Evolutionary conservation across 768 basidiomycete genomes (phyloP), one percentile per base, ranked within the genome.

Genomic region (Gyrodon lividus): DNA sequence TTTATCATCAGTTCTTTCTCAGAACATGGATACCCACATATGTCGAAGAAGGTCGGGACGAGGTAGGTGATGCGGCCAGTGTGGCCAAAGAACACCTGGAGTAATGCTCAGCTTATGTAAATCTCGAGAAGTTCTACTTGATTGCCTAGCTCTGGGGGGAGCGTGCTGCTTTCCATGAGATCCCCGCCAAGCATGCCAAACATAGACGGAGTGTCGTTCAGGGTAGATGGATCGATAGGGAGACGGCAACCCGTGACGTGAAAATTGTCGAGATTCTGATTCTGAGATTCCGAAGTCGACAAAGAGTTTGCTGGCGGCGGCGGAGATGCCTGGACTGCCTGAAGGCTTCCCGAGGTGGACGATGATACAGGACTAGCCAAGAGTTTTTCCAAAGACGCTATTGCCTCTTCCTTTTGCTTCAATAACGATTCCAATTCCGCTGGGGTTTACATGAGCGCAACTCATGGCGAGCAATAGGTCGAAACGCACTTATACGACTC

Each of bases 351-450:
- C 7, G 49, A 44, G 24, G 22, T 30, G 4, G 48, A 45, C 19
- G 30, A 31, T 16, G 46, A 31, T 20, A 39, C 19, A 34, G 43
- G 43, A 54, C 46, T 43, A n/a, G 23, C 38, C 20, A 50, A 46
- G 17, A 44, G 40, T 26, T 33, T 39, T 14, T 24, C 30, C 20
- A 48, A 48, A 13, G 57, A 56, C 19, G 46, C n/a, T 12, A 50
- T 48, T 1, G 16, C 6, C 7, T 55, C 50, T 38, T 84, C 77
- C 58, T 81, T 85, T 59, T 86, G 83, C 20, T 72, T 76, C 48
- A 89, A 68, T n/a, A 86, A 66, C 6, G 75, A 68, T 63, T 90
- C 87, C 8, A 90, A 74, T 60, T 90, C 87, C 62, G 75, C 87
- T 89, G 43, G n/a, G 6, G 20, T 43, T 48, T 8, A 48, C 12